Conservation (phyloP, 495 filamentous ascomycete species). For the Parmelia sp. region DNA sequence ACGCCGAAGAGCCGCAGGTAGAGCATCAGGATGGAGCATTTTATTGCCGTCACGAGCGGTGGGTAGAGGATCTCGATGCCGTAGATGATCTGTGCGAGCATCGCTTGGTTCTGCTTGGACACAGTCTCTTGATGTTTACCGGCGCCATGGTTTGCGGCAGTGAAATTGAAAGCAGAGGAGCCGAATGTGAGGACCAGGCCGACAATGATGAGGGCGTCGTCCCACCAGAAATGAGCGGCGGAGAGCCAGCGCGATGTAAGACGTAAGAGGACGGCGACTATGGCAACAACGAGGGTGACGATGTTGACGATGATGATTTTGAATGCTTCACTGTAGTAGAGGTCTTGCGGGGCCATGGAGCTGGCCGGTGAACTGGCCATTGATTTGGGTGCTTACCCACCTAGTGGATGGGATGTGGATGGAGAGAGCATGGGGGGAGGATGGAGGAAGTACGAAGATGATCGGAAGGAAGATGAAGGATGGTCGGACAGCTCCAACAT, state of each 20-base stretch:
- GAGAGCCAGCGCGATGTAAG: background rate
- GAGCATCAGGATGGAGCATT: background rate
- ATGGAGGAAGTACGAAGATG: background rate
- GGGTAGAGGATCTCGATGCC: background rate
- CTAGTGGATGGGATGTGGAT: too few species aligned
- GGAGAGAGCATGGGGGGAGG: background rate
- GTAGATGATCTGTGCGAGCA: background rate
- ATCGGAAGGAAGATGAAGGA: background rate
- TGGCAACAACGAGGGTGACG: background rate
- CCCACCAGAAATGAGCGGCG: background rate
- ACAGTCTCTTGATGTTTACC: background rate
- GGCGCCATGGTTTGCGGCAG: background rate
- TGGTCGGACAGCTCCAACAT: background rate
- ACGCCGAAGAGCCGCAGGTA: background rate
- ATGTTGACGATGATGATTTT: background rate
- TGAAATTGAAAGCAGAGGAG: background rate
- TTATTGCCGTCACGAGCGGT: background rate
- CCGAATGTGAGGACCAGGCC: background rate
- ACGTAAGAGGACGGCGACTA: background rate
- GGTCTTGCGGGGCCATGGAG: background rate
- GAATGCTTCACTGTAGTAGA: background rate
- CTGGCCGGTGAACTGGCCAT: too few species aligned
- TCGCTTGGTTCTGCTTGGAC: background rate
- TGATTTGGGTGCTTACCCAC: too few species aligned
- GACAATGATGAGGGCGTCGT: background rate